Base-by-base conservation (phyloP, 192 early-diverging fungal genomes). In the Coemansia sp. region DNA sequence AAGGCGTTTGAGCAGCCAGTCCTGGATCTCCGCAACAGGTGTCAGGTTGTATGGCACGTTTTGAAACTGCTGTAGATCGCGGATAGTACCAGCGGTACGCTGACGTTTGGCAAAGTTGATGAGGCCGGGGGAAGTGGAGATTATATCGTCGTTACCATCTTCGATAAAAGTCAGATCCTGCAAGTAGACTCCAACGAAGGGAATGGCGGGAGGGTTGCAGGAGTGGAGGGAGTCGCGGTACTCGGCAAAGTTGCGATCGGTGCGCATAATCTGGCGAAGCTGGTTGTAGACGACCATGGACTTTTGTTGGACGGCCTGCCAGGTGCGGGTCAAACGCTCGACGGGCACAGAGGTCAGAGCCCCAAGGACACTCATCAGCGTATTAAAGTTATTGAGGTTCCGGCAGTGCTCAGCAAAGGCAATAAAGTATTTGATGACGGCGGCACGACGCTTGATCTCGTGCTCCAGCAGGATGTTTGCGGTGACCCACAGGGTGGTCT, bases 91-190 rank as follows among this genome's bases (percentile, higher is more conserved):
- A 0, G 92, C 93, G 0, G 89, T 92, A 74, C 91, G 93, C 77
- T 85, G 85, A 32, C 90, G 86, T 73, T 96, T 96, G 62, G 85
- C 81, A 77, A 96, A 95, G 78, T 97, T 97, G 83, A 97, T 93
- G 38, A 96, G 75, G 18, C 82, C 76, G 14, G 84, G 80, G 12
- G 78, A 63, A 65, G 73, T 85, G 49, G 84, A 81, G 28, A 96
- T 64, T 55, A 78, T 81, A 59, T 95, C 87, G 32, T 87, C 76
- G 71, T 91, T 95, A 22, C 94, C 92, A 59, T 94, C 94, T 48
- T 94, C 91, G 48, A 96, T 90, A 74, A 96, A 94, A 32, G 90
- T 92, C 71, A 97, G 74, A 68, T 97, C 94, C 60, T 90, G 90
- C 60, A 94, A 71, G 62, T 93, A 92, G 32, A 92, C 84, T 31